Conservation (phyloP, 257 asterid species). For the Echium plantagineum region DNA sequence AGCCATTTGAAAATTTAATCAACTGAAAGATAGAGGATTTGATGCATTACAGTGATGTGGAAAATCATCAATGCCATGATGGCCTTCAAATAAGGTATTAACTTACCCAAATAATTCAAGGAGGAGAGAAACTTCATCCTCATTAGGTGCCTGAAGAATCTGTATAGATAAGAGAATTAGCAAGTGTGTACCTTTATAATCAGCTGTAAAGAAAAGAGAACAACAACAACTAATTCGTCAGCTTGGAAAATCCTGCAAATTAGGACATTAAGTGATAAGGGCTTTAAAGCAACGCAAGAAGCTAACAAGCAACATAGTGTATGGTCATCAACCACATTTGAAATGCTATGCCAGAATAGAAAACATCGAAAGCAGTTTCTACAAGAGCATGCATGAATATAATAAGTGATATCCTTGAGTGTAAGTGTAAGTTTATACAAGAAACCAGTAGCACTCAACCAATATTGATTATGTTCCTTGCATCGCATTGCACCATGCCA, state of each 20-base stretch:
- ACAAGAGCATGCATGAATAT: not conserved
- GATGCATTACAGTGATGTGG: not conserved
- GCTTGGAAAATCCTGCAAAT: no score
- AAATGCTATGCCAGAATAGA: no score
- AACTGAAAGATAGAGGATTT: not conserved
- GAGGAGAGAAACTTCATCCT: conserved; percentile 81
- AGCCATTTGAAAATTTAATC: conserved; percentile 2
- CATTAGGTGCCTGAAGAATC: conserved; percentile 93
- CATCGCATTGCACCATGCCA: not conserved
- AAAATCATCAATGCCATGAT: not conserved
- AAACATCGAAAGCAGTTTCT: not conserved
- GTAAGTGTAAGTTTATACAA: not conserved
- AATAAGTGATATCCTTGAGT: not conserved
- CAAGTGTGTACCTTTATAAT: conserved; percentile 9
- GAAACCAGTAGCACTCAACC: not conserved
- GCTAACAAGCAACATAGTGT: conserved; percentile 1
- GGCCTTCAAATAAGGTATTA: not conserved
- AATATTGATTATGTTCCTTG: not conserved
- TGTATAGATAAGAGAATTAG: conserved; percentile 28
- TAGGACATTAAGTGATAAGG: no score
- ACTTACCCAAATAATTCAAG: conserved; percentile 83
- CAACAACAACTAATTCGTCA: no score
- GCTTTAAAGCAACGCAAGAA: conserved; percentile 1
- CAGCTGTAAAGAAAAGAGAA: not conserved
- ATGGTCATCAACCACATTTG: not conserved